Evolutionary conservation across 371 early-diverging fungal species (phyloP).

Genomic region (Rhizopus delemar): DNA sequence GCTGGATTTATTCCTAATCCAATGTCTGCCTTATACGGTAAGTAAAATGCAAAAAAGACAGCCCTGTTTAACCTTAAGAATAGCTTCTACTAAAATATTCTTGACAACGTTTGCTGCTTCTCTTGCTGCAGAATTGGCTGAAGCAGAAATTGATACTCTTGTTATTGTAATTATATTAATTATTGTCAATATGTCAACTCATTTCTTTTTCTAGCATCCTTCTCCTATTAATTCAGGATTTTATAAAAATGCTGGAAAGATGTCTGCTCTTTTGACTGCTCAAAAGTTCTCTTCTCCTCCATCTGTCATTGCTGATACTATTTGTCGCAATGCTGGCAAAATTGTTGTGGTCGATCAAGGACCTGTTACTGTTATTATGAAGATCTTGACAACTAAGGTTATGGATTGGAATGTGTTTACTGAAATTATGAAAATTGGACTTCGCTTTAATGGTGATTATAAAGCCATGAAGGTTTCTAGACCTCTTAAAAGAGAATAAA

Average conservation of each 20-base stretch:
- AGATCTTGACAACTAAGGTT: slow-evolving; percentile 43
- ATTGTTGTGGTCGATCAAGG: slow-evolving; percentile 63
- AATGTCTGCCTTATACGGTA: slow-evolving; percentile 59
- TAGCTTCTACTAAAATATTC: slow-evolving; percentile 60
- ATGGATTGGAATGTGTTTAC: slow-evolving; percentile 57
- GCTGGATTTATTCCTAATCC: slow-evolving; percentile 63
- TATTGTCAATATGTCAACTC: neutral
- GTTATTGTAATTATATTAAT: slow-evolving; percentile 42
- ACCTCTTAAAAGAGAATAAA: slow-evolving; percentile 20
- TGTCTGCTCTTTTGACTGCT: slow-evolving; percentile 49
- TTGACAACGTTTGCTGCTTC: slow-evolving; percentile 62
- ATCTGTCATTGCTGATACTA: slow-evolving; percentile 56
- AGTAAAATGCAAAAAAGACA: neutral
- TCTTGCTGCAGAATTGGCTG: slow-evolving; percentile 57
- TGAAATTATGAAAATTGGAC: slow-evolving; percentile 51
- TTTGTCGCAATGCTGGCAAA: slow-evolving; percentile 60
- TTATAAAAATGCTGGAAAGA: slow-evolving; percentile 59
- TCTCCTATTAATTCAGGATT: slow-evolving; percentile 64
- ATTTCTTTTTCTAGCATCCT: slow-evolving; percentile 47
- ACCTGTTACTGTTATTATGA: slow-evolving; percentile 55
- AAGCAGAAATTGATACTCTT: slow-evolving; percentile 60
- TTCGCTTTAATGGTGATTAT: slow-evolving; percentile 55
- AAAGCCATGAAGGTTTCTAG: slow-evolving; percentile 53
- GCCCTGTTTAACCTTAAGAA: neutral
- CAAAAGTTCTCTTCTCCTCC: slow-evolving; percentile 55